These are phyloP conservation scores for Cardamine resedifolia DNA, from an alignment of 345 rosid genomes.

Conservation along the genomic window DNA sequence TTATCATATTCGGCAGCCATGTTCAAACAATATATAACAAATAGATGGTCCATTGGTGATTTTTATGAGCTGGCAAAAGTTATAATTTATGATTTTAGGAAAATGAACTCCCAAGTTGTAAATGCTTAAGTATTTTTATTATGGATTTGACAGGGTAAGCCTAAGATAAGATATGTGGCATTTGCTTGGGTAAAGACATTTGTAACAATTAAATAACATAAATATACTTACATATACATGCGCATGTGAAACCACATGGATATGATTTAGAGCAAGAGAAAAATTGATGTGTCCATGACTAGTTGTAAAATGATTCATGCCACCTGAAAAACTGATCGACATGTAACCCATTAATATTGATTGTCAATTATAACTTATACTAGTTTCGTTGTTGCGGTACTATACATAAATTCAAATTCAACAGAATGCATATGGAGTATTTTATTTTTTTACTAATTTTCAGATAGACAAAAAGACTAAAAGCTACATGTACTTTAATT, in stretches of 20 bases:
- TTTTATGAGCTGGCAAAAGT: constrained; percentile 37
- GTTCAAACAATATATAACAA: constrained; percentile 17
- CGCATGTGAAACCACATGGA: constrained; percentile 40
- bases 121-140: constrained; percentile 4
- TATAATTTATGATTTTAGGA: background rate
- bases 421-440: background rate
- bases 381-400: background rate
- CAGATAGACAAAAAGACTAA: background rate
- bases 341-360: background rate
- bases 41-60: background rate
- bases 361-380: too few relatives aligned
- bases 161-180: constrained; percentile 25
- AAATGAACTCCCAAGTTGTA: constrained; percentile 33
- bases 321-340: constrained; percentile 20
- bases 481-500: background rate
- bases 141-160: constrained; percentile 35
- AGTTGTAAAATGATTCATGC: constrained; percentile 20
- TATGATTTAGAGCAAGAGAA: constrained; percentile 14
- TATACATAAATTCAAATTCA: too few relatives aligned
- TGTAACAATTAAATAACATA: constrained; percentile 13
- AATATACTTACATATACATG: constrained; percentile 4
- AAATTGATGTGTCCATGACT: constrained; percentile 25
- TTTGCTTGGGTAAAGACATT: constrained; percentile 26
- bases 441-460: too few relatives aligned
- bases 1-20: constrained; percentile 25